phyloP scores from a whole-genome alignment of 2,329 filamentous ascomycete genomes.

The Neospermospora avenae region DNA sequence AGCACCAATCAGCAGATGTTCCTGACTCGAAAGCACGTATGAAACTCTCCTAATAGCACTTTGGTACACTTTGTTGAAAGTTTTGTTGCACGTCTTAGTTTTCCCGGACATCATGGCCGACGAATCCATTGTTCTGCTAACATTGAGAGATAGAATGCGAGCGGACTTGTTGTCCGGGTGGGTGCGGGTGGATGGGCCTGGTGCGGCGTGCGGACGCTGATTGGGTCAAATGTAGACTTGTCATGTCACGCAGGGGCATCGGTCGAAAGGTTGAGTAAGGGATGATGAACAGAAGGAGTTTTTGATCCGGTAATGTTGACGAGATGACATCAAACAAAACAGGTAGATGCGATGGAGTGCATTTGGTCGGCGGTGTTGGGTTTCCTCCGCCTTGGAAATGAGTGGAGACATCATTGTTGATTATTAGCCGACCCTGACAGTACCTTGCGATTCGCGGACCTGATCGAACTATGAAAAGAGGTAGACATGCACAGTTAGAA shows the following conservation, averaged over 20 bases:
- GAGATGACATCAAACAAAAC: not conserved
- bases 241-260: not conserved
- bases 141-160: not conserved
- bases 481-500: no score
- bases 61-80: not conserved
- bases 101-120: not conserved
- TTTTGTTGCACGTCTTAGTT: constrained; percentile 6
- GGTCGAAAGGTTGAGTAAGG: not conserved
- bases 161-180: not conserved
- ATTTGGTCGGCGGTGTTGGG: not conserved
- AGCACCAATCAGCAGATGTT: not conserved
- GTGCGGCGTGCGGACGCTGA: not conserved
- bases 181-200: not conserved
- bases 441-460: no score
- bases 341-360: not conserved
- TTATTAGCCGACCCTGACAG: no score
- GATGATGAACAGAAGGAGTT: not conserved
- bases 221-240: not conserved
- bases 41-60: no score
- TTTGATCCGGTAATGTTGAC: not conserved
- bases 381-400: not conserved
- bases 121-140: not conserved
- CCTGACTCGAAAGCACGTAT: not conserved
- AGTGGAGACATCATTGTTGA: no score
- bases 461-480: no score